Conservation (phyloP, 2,329 filamentous ascomycete genomes). For the Hymenoscyphus scutula region DNA sequence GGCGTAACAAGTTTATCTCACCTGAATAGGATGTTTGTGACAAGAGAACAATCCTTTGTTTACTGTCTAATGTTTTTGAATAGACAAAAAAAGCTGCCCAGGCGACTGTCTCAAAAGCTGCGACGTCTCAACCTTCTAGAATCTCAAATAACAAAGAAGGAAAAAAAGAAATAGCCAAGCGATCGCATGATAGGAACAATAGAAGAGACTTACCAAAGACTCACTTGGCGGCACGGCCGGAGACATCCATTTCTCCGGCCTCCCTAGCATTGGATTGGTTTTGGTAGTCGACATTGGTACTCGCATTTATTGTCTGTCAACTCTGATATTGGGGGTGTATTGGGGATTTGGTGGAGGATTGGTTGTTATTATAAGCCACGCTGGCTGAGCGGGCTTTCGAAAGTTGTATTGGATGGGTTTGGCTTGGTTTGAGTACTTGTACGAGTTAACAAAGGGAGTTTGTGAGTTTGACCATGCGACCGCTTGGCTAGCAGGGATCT, state of each 20-base stretch:
- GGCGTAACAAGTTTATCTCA: not conserved
- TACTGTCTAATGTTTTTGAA: not conserved
- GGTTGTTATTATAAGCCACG: no score
- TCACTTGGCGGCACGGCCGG: not conserved
- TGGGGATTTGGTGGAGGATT: no score
- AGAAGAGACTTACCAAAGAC: not conserved
- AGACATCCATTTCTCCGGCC: not conserved
- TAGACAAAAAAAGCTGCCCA: not conserved
- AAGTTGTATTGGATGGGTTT: no score
- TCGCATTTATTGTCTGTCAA: not conserved
- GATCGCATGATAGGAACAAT: not conserved
- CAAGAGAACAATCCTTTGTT: not conserved
- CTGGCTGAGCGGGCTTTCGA: no score
- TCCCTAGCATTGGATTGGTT: not conserved
- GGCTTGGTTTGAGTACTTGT: no score
- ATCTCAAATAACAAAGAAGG: not conserved
- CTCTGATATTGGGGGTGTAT: no score
- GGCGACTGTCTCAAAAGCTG: no score
- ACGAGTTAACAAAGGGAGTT: no score
- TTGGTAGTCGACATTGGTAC: not conserved
- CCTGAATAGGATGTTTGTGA: not conserved
- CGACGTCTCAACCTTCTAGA: no score
- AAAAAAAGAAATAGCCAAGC: not conserved
- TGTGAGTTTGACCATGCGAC: no score
- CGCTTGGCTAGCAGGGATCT: no score